Percentiles rank a stretch among this genome's conserved stretches.
These are phyloP conservation scores for Cutaneotrichosporon dermatis DNA, from an alignment of 1,284 basidiomycete genomes.

Conservation along the genomic window DNA sequence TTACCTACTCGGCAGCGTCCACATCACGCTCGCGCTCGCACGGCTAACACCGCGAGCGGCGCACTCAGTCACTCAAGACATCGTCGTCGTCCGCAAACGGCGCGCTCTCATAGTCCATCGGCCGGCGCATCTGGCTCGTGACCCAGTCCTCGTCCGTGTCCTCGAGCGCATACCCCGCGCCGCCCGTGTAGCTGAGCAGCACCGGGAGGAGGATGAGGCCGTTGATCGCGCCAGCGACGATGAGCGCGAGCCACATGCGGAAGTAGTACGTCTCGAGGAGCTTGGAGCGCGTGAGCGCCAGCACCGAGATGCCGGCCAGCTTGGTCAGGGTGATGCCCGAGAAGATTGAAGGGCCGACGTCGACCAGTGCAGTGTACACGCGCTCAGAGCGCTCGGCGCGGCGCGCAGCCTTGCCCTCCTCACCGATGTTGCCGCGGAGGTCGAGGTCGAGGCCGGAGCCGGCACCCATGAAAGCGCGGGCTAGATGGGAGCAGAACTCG, in stretches of 20 bases:
- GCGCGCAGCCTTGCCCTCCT: slow-evolving; percentile 53
- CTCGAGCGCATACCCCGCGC: slow-evolving; percentile 77
- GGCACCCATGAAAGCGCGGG: slow-evolving; percentile 90
- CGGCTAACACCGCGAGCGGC: too few relatives aligned
- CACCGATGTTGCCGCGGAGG: not conserved
- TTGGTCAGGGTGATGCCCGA: slow-evolving; percentile 97
- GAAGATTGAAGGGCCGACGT: slow-evolving; percentile 91
- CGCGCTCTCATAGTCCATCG: slow-evolving; percentile 49
- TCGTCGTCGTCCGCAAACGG: slow-evolving; percentile 47
- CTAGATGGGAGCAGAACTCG: slow-evolving; percentile 94
- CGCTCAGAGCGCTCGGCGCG: slow-evolving; percentile 89
- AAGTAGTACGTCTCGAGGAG: slow-evolving; percentile 92
- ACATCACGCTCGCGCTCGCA: too few relatives aligned
- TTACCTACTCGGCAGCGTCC: too few relatives aligned
- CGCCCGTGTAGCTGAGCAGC: slow-evolving; percentile 75
- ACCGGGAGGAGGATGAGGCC: slow-evolving; percentile 86
- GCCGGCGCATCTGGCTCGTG: slow-evolving; percentile 66
- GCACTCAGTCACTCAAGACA: not conserved
- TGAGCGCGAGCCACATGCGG: slow-evolving; percentile 91
- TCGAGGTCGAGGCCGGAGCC: slow-evolving; percentile 66
- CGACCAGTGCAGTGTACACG: slow-evolving; percentile 83
- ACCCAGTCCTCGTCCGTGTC: slow-evolving; percentile 96
- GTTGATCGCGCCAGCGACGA: slow-evolving; percentile 83
- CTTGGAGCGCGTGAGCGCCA: slow-evolving; percentile 83
- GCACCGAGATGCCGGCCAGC: slow-evolving; percentile 89